phyloP scores from a whole-genome alignment of 768 basidiomycete genomes.

The Neoboletus subvelutipes region DNA sequence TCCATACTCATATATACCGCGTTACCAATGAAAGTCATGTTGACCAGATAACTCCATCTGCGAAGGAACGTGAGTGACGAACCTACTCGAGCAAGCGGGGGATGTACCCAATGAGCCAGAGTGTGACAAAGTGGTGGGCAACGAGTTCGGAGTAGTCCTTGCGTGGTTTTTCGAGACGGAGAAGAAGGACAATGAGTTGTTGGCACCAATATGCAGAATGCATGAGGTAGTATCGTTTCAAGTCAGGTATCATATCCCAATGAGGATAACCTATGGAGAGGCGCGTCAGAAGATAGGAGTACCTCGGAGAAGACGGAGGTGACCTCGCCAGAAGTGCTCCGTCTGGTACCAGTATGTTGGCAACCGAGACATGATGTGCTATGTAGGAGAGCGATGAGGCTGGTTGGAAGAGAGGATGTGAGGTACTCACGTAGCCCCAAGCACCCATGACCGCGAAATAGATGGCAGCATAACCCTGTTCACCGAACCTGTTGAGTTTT shows the following conservation, averaged over 20 bases:
- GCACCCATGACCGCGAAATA: constrained; percentile 73
- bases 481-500: constrained; percentile 84
- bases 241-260: constrained; percentile 78
- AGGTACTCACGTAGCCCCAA: constrained; percentile 70
- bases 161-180: constrained; percentile 90
- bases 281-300: neutral
- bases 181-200: constrained; percentile 81
- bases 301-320: constrained; percentile 9
- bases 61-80: neutral
- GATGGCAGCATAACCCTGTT: constrained; percentile 84
- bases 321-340: constrained; percentile 81
- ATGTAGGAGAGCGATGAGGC: neutral
- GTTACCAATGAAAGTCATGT: constrained; percentile 85
- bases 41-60: constrained; percentile 83
- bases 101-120: constrained; percentile 88
- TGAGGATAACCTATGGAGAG: constrained; percentile 71
- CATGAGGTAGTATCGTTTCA: constrained; percentile 93
- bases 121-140: constrained; percentile 87
- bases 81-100: neutral
- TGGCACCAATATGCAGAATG: constrained; percentile 95
- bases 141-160: constrained; percentile 89
- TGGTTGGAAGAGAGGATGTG: neutral
- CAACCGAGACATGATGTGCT: constrained; percentile 81
- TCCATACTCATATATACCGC: constrained; percentile 98
- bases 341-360: constrained; percentile 89